phyloP scores from a whole-genome alignment of 2,329 filamentous ascomycete species.

The Hymenoscyphus albidus region DNA sequence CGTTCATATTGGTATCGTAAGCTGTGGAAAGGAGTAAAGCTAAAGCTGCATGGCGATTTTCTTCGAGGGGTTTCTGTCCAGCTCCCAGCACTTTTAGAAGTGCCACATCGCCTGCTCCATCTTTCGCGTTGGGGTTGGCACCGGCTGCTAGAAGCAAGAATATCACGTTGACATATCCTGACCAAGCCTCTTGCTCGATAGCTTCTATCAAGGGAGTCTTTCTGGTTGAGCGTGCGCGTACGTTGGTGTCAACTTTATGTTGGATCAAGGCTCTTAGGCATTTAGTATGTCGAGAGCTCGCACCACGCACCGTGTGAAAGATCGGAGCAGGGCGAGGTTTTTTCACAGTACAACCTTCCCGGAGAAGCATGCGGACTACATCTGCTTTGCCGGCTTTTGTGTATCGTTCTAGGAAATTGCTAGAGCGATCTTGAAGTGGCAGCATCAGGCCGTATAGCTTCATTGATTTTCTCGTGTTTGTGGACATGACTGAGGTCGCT shows the following conservation, averaged over 20 bases:
- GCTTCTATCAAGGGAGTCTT: constrained; percentile 15
- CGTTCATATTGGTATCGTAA: constrained; percentile 9
- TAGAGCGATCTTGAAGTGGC: constrained; percentile 15
- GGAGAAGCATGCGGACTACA: constrained; percentile 8
- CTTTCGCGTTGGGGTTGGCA: constrained; percentile 13
- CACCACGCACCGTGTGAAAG: constrained; percentile 13
- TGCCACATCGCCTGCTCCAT: constrained; percentile 8
- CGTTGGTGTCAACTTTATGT: constrained; percentile 6
- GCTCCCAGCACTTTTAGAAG: constrained; percentile 13
- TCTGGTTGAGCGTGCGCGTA: constrained; percentile 8
- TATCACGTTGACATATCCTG: constrained; percentile 15
- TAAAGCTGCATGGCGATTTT: constrained; percentile 13
- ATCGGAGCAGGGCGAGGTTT: constrained; percentile 12
- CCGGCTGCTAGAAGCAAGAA: constrained; percentile 13
- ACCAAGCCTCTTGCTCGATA: constrained; percentile 13
- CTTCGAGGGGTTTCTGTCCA: constrained; percentile 7
- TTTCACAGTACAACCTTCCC: constrained; percentile 10
- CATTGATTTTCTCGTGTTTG: constrained; percentile 11
- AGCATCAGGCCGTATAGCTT: constrained; percentile 12
- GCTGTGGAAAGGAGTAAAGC: constrained; percentile 13
- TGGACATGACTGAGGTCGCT: constrained; percentile 17
- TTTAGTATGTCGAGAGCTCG: constrained; percentile 14
- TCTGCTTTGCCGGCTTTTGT: constrained; percentile 9
- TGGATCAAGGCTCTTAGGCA: constrained; percentile 14
- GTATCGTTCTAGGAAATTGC: constrained; percentile 12